Percentiles rank a stretch among this genome's conserved stretches.
These are phyloP conservation scores for Hysterangium stoloniferum DNA, from an alignment of 768 basidiomycete species.

Conservation along the genomic window DNA sequence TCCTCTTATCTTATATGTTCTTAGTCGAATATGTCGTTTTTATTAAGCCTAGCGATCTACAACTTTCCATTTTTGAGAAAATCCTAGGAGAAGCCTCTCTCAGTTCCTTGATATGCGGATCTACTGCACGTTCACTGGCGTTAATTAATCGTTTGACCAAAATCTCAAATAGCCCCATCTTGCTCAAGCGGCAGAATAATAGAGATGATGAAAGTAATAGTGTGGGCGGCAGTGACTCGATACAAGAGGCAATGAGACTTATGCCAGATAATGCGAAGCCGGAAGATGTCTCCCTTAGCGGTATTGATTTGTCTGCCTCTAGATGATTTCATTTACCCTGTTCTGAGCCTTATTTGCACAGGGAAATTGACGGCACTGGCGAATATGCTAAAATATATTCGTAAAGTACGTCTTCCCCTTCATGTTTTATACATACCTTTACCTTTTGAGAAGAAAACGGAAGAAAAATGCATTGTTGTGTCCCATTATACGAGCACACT, in stretches of 20 bases:
- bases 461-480: constrained; percentile 92
- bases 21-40: constrained; percentile 99
- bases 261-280: constrained; percentile 52
- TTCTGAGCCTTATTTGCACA: constrained; percentile 25
- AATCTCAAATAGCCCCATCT: constrained; percentile 86
- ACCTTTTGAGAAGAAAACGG: constrained; percentile 44
- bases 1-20: not conserved
- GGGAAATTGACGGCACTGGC: constrained; percentile 70
- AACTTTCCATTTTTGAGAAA: constrained; percentile 67
- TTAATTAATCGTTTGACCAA: constrained; percentile 78
- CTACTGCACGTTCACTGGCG: constrained; percentile 70
- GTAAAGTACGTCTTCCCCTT: constrained; percentile 35
- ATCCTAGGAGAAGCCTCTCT: constrained; percentile 69
- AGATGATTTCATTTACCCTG: not conserved
- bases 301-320: constrained; percentile 30
- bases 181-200: constrained; percentile 60
- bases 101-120: constrained; percentile 58
- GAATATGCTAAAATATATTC: constrained; percentile 52
- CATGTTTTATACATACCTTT: not conserved
- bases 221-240: constrained; percentile 22
- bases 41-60: constrained; percentile 77
- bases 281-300: constrained; percentile 73
- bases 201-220: constrained; percentile 46
- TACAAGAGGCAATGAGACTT: constrained; percentile 53
- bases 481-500: constrained; percentile 97